phyloP scores from a whole-genome alignment of 805 yeast species.

The Metschnikowia baotianmanensis region DNA sequence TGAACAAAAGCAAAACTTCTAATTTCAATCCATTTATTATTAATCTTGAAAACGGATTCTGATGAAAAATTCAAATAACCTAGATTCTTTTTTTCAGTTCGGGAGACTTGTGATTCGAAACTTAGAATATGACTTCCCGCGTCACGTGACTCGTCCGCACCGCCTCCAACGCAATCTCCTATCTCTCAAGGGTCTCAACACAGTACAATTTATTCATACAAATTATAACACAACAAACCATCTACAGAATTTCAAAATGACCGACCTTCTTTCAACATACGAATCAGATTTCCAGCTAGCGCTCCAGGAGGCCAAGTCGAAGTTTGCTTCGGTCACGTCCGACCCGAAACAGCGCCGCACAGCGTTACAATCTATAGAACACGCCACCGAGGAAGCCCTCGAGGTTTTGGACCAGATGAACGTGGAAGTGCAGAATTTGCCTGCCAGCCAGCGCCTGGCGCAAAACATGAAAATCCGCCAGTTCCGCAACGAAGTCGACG shows the following conservation, averaged over 20 bases:
- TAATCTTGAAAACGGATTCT: too few species aligned
- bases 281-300: conserved; percentile 73
- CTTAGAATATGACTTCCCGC: too few species aligned
- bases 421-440: conserved; percentile 78
- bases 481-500: conserved; percentile 58
- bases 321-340: conserved; percentile 53
- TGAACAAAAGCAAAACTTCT: background rate
- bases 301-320: conserved; percentile 65
- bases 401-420: conserved; percentile 85
- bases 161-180: background rate
- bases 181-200: too few species aligned
- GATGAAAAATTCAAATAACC: too few species aligned
- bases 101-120: too few species aligned
- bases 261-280: conserved; percentile 60
- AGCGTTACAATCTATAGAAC: conserved; percentile 59
- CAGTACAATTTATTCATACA: background rate
- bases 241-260: conserved; percentile 23
- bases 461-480: conserved; percentile 76
- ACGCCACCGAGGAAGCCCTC: conserved; percentile 72
- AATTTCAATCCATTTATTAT: background rate
- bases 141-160: background rate
- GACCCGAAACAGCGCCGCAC: conserved; percentile 52
- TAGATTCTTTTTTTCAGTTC: too few species aligned
- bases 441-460: conserved; percentile 68
- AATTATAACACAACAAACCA: background rate